Evolutionary conservation across 192 early-diverging fungal genomes (phyloP).

Genomic region (Linnemannia schmuckeri): DNA sequence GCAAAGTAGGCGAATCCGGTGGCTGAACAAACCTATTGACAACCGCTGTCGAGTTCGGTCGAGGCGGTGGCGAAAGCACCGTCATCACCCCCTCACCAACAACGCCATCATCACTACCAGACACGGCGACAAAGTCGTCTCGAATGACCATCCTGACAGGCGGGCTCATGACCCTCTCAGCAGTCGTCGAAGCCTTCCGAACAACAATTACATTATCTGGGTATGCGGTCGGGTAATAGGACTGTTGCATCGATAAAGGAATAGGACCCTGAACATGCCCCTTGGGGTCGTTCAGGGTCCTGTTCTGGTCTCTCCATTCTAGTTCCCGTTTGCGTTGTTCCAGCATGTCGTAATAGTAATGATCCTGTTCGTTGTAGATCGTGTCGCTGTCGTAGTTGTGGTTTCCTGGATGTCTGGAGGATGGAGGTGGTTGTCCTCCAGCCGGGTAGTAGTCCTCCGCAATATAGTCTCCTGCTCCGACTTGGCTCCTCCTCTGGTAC

Average conservation of each 20-base stretch:
- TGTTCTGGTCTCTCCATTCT: constrained; percentile 2
- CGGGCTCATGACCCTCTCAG: neutral
- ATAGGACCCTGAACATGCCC: constrained; percentile 21
- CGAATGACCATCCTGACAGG: neutral
- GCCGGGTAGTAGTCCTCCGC: constrained; percentile 7
- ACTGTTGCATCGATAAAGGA: constrained; percentile 15
- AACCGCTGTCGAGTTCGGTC: neutral
- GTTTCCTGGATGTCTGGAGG: neutral
- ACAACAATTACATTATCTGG: neutral
- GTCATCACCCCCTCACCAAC: neutral
- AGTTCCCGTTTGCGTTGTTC: constrained; percentile 15
- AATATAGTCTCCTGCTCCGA: neutral
- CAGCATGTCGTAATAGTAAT: constrained; percentile 19
- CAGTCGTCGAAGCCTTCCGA: neutral
- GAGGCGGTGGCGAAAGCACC: neutral
- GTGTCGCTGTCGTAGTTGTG: neutral
- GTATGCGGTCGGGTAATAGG: neutral
- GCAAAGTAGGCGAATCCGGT: constrained; percentile 16
- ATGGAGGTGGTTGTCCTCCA: neutral
- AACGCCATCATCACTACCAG: neutral
- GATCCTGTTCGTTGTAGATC: neutral
- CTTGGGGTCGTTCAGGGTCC: constrained; percentile 7
- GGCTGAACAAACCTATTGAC: neutral
- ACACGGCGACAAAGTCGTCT: neutral
- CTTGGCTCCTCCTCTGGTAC: neutral